phyloP scores from a whole-genome alignment of 2,329 filamentous ascomycete genomes.

The Beauveria asiatica region DNA sequence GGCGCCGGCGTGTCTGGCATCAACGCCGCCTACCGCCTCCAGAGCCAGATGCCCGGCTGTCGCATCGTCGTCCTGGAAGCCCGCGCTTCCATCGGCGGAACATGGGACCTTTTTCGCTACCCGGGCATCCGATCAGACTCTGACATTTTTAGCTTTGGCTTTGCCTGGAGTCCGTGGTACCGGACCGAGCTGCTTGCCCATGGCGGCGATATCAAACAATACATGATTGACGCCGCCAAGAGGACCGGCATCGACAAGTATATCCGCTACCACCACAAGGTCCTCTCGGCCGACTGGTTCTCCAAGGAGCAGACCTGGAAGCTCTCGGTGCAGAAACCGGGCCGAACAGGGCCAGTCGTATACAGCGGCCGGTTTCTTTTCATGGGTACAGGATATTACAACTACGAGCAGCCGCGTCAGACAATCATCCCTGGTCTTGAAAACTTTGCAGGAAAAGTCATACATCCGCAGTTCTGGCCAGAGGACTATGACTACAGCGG shows the following conservation, averaged over 20 bases:
- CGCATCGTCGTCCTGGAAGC: constrained; percentile 44
- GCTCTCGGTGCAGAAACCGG: background rate
- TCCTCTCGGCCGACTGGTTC: background rate
- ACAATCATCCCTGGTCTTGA: constrained; percentile 58
- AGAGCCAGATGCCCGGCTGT: constrained; percentile 46
- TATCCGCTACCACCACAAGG: background rate
- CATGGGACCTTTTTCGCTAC: constrained; percentile 66
- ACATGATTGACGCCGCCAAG: constrained; percentile 38
- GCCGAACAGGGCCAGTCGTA: constrained; percentile 10
- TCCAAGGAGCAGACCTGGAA: background rate
- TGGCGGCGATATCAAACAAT: constrained; percentile 37
- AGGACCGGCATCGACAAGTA: constrained; percentile 36
- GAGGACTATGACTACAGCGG: constrained; percentile 53
- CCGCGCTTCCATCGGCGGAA: constrained; percentile 56
- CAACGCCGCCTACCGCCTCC: constrained; percentile 58
- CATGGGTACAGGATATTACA: constrained; percentile 60
- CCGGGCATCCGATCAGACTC: constrained; percentile 58
- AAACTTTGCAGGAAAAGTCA: constrained; percentile 53
- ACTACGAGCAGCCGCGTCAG: constrained; percentile 55
- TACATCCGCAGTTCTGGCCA: constrained; percentile 74
- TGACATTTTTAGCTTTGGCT: constrained; percentile 48
- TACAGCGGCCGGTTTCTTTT: constrained; percentile 46
- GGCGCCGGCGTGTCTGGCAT: constrained; percentile 53
- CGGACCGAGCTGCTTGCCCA: constrained; percentile 41
- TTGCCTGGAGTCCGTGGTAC: constrained; percentile 60